These are phyloP conservation scores for Grosmannia serpens DNA, from an alignment of 2,329 filamentous ascomycete species.

Conservation along the genomic window DNA sequence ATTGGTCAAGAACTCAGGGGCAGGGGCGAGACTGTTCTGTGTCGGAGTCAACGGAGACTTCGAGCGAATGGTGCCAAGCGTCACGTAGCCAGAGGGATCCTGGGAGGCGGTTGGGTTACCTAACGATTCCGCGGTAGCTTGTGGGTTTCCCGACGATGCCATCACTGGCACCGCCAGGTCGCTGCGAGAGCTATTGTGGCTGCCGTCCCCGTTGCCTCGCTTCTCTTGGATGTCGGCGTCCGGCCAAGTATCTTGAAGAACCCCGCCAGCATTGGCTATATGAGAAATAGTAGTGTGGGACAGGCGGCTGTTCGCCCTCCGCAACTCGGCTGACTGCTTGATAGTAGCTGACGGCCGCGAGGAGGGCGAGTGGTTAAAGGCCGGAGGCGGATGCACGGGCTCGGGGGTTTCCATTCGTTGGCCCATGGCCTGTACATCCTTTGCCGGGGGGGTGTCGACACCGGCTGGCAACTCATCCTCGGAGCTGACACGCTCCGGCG, in stretches of 20 bases:
- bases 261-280: conserved; percentile 53
- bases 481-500: conserved; percentile 43
- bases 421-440: conserved; percentile 41
- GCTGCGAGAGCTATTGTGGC: neutral
- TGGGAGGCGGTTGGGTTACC: neutral
- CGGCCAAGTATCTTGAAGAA: neutral
- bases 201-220: neutral
- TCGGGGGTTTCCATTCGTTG: conserved; percentile 53
- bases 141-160: neutral
- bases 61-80: conserved; percentile 28
- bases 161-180: neutral
- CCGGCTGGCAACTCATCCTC: conserved; percentile 36
- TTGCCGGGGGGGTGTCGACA: conserved; percentile 27
- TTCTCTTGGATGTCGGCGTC: neutral
- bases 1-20: neutral
- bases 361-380: conserved; percentile 65
- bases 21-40: neutral
- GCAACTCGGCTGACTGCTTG: conserved; percentile 64
- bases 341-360: conserved; percentile 58
- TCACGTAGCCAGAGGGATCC: conserved; percentile 16
- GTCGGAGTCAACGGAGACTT: conserved; percentile 27
- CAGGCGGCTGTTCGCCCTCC: conserved; percentile 71
- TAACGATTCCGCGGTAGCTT: neutral
- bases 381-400: conserved; percentile 67
- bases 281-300: conserved; percentile 73